phyloP scores from a whole-genome alignment of 257 asterid genomes.

The Coffea eugenioides region DNA sequence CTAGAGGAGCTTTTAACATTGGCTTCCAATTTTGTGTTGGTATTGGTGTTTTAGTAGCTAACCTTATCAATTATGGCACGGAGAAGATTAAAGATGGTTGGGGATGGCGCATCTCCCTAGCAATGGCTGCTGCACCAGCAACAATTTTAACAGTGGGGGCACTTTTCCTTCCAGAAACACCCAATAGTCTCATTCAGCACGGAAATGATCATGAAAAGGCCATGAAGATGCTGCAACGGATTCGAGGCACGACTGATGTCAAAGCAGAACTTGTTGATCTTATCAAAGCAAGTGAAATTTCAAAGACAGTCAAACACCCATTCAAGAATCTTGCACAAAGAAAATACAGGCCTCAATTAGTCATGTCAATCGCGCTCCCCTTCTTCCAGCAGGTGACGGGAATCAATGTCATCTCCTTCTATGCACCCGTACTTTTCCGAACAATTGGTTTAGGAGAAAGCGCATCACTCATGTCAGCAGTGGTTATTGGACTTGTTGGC shows the following conservation, averaged over 20 bases:
- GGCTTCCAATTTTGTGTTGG: constrained; percentile 44
- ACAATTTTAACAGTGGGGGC: constrained; percentile 32
- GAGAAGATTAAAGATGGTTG: constrained; percentile 50
- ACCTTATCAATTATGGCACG: constrained; percentile 43
- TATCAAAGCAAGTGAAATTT: constrained; percentile 35
- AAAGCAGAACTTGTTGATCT: constrained; percentile 50
- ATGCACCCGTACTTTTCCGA: constrained; percentile 57
- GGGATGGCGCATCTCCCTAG: constrained; percentile 68
- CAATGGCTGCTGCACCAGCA: constrained; percentile 39
- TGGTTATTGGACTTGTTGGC: constrained; percentile 61
- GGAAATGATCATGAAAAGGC: constrained; percentile 36
- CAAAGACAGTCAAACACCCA: constrained; percentile 36
- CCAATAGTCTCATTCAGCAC: constrained; percentile 48
- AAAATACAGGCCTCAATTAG: constrained; percentile 52
- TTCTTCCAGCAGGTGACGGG: constrained; percentile 61
- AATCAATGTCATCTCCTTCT: constrained; percentile 57
- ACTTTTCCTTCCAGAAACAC: constrained; percentile 58
- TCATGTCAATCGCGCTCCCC: constrained; percentile 58
- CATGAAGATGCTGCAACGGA: constrained; percentile 24
- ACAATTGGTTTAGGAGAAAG: constrained; percentile 53
- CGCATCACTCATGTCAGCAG: constrained; percentile 58
- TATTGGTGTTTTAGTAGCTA: constrained; percentile 45
- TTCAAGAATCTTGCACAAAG: constrained; percentile 26
- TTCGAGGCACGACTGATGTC: constrained; percentile 51
- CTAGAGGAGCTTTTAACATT: constrained; percentile 56